Evolutionary conservation across 2,329 filamentous ascomycete genomes (phyloP), one percentile per base, ranked within the genome.

Genomic region (Lachnellula subtilissima): DNA sequence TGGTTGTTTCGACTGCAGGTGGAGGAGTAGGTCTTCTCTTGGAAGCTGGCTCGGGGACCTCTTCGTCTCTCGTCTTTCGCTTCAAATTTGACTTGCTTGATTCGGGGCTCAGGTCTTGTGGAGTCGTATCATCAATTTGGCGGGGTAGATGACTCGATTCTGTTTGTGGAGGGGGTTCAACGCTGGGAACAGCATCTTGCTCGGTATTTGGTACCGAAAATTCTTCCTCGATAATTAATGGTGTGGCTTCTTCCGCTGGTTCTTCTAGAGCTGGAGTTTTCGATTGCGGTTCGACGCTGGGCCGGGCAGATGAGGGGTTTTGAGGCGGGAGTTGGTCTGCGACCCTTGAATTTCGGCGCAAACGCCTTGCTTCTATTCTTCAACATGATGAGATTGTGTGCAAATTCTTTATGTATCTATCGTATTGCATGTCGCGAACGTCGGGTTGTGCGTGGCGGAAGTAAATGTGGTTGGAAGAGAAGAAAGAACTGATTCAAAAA

Each of bases 261-360:
- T 5, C 42, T 17, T 45, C 42, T 5, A 67, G 58, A 15, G 61
- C 58, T 25, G 64, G 56, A 23, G 66, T 58, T 54, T 71, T 65
- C 39, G 62, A 64, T 52, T 73, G 74, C 36, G 69, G 71, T 58
- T 73, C 71, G 53, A 70, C 68, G 61, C 73, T 76, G 42, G 74
- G 67, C 54, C 70, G 68, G 43, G 72, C 61, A 35, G 75, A 70
- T 45, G 75, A 65, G 48, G 70, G 68, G 55, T 67, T 67, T 67
- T 55, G 72, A 67, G 55, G 69, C 65, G 56, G 74, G 70, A 54
- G 75, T 73, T 61, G 79, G 77, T 67, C 61, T 63, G 55, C 85
- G 81, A 61, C 82, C 81, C 74, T 88, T 90, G 46, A 87, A 87
- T 70, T 88, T 88, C 1, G 64, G 64, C 15, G 59, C 61, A 74